Percentiles rank a stretch among this genome's conserved stretches.
These are phyloP conservation scores for Pseudogymnoascus sp. DNA, from an alignment of 2,329 filamentous ascomycete species.

Conservation along the genomic window DNA sequence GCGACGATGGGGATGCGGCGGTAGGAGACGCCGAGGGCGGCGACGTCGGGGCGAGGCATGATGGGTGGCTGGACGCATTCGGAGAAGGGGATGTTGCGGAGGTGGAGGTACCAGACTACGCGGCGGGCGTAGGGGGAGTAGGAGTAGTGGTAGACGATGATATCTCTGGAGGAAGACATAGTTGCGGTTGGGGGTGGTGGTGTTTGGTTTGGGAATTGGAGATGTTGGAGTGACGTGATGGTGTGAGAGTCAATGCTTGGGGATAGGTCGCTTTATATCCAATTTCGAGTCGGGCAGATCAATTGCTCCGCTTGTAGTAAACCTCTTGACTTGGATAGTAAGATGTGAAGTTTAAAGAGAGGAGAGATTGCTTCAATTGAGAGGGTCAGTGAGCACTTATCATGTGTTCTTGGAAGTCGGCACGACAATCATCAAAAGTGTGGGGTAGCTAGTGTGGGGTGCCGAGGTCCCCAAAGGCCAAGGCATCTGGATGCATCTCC, in stretches of 20 bases:
- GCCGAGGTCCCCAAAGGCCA: background rate
- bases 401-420: background rate
- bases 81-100: constrained; percentile 35
- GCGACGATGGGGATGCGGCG: constrained; percentile 62
- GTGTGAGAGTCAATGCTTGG: background rate
- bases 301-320: background rate
- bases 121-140: constrained; percentile 58
- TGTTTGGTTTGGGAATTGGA: background rate
- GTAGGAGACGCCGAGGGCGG: constrained; percentile 54
- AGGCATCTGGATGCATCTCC: background rate
- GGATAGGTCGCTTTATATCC: background rate
- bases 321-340: background rate
- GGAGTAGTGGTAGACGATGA: constrained; percentile 60
- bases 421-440: background rate
- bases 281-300: background rate
- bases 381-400: background rate
- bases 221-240: background rate
- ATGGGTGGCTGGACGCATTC: constrained; percentile 49
- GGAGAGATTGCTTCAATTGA: background rate
- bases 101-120: constrained; percentile 59
- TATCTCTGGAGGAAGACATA: constrained; percentile 33
- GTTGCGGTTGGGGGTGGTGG: background rate
- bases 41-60: constrained; percentile 60
- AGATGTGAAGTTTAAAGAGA: background rate
- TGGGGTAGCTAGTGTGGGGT: background rate